Evolutionary conservation across 202 grass and related monocot genomes (phyloP), one percentile per base, ranked within the genome.

Genomic region (Musa balbisiana): DNA sequence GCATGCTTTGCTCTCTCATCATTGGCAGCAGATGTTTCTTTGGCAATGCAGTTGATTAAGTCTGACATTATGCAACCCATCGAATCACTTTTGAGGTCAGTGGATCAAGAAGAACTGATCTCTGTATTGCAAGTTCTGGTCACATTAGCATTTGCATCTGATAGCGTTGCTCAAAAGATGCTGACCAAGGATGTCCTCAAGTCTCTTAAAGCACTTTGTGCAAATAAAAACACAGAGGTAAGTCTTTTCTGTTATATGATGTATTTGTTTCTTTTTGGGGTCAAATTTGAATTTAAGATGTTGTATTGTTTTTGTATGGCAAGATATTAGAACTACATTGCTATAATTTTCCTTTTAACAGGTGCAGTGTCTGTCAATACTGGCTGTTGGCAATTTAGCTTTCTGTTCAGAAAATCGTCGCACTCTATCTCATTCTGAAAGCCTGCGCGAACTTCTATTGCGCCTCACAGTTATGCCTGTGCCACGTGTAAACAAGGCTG

Each of bases 1-100:
- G 93, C 93, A 49, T 91, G 93, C 71, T 80, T 87, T 84, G 88
- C 93, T 81, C 91, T 97, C 83, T 97, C 90, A 58, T 97, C 87
- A 53, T 25, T 97, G 68, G 90, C 88, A 51, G 84, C 90, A 58
- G 93, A 97, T 91, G 88, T 92, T 85, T 84, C 83, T 72, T 87
- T 83, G 70, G 90, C 90, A 75, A 91, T 87, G 84, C 90, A 93
- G 65, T 78, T 97, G 73, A 88, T 97, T 73, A 97, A 93, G 78
- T 93, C 89, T 71, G 93, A 97, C 65, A 89, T 97, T 67, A 97
- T 97, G 93, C 89, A 97, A 81, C 93, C 93, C 15, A 87, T 97
- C 78, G 93, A 91, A 87, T 89, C 86, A 65, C 90, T 97, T 83
- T 79, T 97, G 26, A 97, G 78, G 85, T 91, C 88, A 77, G 90